Conservation (phyloP, 495 filamentous ascomycete species). For the Aspergillus bertholletiae region DNA sequence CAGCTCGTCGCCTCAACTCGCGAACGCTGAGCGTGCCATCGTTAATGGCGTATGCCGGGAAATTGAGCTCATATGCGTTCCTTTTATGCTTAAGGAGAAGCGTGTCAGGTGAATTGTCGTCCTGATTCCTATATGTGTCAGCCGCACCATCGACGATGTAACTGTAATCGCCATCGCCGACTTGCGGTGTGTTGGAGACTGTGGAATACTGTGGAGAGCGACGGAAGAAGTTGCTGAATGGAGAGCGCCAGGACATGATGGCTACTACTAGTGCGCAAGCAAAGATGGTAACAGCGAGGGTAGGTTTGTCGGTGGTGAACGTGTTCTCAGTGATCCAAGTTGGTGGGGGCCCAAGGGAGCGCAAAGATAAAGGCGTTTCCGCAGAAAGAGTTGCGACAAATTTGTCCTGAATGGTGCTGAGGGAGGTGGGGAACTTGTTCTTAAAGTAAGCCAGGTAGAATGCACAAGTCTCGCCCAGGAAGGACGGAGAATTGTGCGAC, state of each 20-base stretch:
- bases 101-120: slow-evolving; percentile 65
- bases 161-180: slow-evolving; percentile 74
- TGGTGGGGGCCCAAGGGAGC: slow-evolving; percentile 24
- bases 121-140: slow-evolving; percentile 24
- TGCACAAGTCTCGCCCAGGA: slow-evolving; percentile 45
- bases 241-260: slow-evolving; percentile 64
- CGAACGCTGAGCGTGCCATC: slow-evolving; percentile 69
- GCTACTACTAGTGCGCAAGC: slow-evolving; percentile 43
- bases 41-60: slow-evolving; percentile 77
- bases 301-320: slow-evolving; percentile 22
- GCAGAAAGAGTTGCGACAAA: slow-evolving; percentile 33
- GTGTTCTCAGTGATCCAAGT: slow-evolving; percentile 22
- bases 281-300: slow-evolving; percentile 39
- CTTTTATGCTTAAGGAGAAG: slow-evolving; percentile 70
- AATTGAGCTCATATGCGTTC: slow-evolving; percentile 70
- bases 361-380: slow-evolving; percentile 40
- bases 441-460: slow-evolving; percentile 52
- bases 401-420: slow-evolving; percentile 38
- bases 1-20: slow-evolving; percentile 63
- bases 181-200: slow-evolving; percentile 42
- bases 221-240: slow-evolving; percentile 47
- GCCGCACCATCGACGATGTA: slow-evolving; percentile 53
- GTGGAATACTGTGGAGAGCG: slow-evolving; percentile 48
- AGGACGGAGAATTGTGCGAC: slow-evolving; percentile 44
- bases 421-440: slow-evolving; percentile 49